Evolutionary conservation across 1,139 yeast genomes (phyloP).

Genomic region (Arxiozyma slooffiae): DNA sequence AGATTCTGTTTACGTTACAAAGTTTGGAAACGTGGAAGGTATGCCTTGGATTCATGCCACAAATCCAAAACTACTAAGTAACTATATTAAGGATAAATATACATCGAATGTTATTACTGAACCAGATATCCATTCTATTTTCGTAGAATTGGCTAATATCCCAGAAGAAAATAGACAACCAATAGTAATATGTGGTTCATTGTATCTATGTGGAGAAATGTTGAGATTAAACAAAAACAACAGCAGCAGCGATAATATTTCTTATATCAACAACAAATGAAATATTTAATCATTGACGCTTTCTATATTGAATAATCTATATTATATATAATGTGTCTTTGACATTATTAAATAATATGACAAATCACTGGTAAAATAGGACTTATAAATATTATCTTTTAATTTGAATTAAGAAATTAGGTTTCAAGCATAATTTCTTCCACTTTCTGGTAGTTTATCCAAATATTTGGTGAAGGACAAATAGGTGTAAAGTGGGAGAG

Average conservation of each 20-base stretch:
- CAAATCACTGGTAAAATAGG: no score
- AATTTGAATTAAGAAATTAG: no score
- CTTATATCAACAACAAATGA: no score
- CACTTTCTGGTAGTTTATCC: no score
- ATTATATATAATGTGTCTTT: no score
- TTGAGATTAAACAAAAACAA: slow-evolving; percentile 33
- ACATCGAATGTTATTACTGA: slow-evolving; percentile 29
- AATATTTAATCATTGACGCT: no score
- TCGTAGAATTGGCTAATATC: slow-evolving; percentile 7
- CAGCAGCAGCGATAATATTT: no score
- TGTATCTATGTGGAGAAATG: slow-evolving; percentile 66
- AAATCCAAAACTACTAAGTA: slow-evolving; percentile 34
- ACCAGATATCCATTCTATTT: slow-evolving; percentile 13
- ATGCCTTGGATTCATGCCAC: slow-evolving; percentile 84
- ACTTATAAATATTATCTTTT: no score
- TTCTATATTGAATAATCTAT: no score
- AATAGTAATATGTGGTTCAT: slow-evolving; percentile 65
- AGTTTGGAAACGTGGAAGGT: slow-evolving; percentile 61
- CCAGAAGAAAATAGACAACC: slow-evolving; percentile 14
- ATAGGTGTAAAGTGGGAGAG: neutral
- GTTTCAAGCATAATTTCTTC: no score
- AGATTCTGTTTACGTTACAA: slow-evolving; percentile 54
- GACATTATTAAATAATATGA: no score
- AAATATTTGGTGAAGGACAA: no score
- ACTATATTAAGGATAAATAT: slow-evolving; percentile 27